These are phyloP conservation scores for Hanseniaspora occidentalis DNA, from an alignment of 805 yeast genomes.

Conservation along the genomic window DNA sequence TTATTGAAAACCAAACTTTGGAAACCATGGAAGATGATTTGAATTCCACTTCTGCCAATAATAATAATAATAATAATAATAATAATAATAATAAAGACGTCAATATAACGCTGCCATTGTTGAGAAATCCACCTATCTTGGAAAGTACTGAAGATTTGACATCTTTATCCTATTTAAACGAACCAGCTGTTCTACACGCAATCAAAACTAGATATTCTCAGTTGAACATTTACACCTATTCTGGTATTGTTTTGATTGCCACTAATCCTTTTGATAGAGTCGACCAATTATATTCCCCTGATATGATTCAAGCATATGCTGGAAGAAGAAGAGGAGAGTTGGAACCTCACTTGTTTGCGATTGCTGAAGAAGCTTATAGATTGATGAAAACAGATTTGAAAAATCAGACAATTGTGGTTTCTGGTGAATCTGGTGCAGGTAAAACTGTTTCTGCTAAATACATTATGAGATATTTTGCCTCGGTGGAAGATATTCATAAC, in stretches of 20 bases:
- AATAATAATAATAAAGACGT: constrained; percentile 8
- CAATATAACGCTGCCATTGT: constrained; percentile 48
- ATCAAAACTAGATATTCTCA: constrained; percentile 82
- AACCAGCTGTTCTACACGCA: constrained; percentile 93
- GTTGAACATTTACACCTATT: constrained; percentile 84
- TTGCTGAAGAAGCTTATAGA: constrained; percentile 94
- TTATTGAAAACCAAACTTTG: constrained; percentile 33
- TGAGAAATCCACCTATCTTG: constrained; percentile 81
- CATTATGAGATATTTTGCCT: constrained; percentile 94
- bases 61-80: constrained; percentile 5
- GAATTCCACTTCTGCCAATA: constrained; percentile 3
- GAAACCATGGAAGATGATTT: constrained; percentile 10
- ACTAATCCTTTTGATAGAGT: constrained; percentile 90
- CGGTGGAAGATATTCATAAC: constrained; percentile 51
- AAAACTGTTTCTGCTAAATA: constrained; percentile 95
- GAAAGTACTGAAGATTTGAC: constrained; percentile 95
- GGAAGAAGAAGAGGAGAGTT: constrained; percentile 88
- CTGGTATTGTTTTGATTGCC: constrained; percentile 94
- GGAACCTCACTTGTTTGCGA: constrained; percentile 94
- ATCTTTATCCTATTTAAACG: constrained; percentile 81
- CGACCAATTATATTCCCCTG: constrained; percentile 82
- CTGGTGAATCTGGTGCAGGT: constrained; percentile 99
- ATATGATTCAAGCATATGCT: constrained; percentile 88
- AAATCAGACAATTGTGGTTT: constrained; percentile 91
- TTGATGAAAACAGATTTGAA: constrained; percentile 77